Evolutionary conservation across 352 stramenopile species (phyloP), one percentile per base, ranked within the genome.

Genomic region (Pythium dissimile): DNA sequence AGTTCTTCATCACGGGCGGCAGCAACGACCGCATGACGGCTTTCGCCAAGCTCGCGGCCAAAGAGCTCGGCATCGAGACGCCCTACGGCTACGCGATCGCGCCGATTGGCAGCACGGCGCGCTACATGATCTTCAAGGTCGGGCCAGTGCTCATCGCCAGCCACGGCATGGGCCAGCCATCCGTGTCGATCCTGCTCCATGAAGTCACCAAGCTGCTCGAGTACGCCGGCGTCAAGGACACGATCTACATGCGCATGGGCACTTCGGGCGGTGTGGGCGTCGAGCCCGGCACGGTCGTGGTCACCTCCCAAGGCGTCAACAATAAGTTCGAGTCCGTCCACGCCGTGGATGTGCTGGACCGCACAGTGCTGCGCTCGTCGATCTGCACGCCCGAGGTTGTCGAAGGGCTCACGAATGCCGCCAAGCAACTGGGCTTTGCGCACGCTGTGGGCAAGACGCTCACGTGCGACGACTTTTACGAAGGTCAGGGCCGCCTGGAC

Each of bases 381-480:
- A 70, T 81, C 42, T 85, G 80, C 59, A 71, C 62, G 21, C 69
- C 66, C n/a, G 59, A 78, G n/a, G 67, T 89, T 39, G 65, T 65
- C 3, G 64, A 82, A 2, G 80, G 80, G 37, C 71, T 92, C 42
- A 61, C 72, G 20, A 39, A 51, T 2, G 64, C 73, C 0, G 75
- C 77, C 23, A 54, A 77, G 24, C 69, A 82, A 27, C 61, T 86
- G 35, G 64, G 48, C 5, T 35, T 88, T 34, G 72, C 72, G 23
- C 77, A 82, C 64, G 71, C 72, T 3, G 67, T 86, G 42, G 80
- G 82, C 60, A 92, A 92, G 71, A 92, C 82, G 50, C 75, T 92
- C 32, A 87, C 72, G 47, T 88, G 78, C 72, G 83, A 92, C 66
- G 82, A 89, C 66, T 92, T 92, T 41, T 92, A 92, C 67, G 81